Evolutionary conservation across 2,329 filamentous ascomycete species (phyloP).

Genomic region (Diaporthe ampelina): DNA sequence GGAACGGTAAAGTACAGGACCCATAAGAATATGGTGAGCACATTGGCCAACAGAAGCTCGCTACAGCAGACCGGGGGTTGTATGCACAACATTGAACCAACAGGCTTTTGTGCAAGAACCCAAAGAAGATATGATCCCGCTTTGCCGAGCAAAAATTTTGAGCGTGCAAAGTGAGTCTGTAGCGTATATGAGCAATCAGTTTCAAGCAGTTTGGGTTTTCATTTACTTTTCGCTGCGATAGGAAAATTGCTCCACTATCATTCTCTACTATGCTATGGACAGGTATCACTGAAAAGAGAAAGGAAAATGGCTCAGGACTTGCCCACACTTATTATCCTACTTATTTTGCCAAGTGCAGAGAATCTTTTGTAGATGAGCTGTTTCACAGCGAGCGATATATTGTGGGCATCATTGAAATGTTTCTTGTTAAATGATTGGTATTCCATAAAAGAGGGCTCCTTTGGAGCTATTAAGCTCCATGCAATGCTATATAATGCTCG

Average conservation of each 20-base stretch:
- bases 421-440: background rate
- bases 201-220: background rate
- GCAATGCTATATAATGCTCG: slow-evolving; percentile 13
- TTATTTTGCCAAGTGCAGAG: background rate
- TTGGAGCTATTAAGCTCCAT: background rate
- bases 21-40: slow-evolving; percentile 21
- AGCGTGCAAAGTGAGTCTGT: background rate
- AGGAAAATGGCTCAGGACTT: no score
- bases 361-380: background rate
- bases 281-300: background rate
- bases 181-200: background rate
- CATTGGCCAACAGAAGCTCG: background rate
- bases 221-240: background rate
- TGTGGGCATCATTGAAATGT: background rate
- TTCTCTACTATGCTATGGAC: background rate
- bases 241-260: background rate
- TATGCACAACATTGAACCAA: slow-evolving; percentile 6
- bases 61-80: slow-evolving; percentile 3
- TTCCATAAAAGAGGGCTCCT: background rate
- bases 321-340: background rate
- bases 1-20: slow-evolving; percentile 12
- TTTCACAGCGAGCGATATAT: background rate
- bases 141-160: slow-evolving; percentile 28
- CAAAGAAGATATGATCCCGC: background rate
- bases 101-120: background rate